phyloP scores from a whole-genome alignment of 805 yeast species.

The Lipomyces spencermartinsiae region DNA sequence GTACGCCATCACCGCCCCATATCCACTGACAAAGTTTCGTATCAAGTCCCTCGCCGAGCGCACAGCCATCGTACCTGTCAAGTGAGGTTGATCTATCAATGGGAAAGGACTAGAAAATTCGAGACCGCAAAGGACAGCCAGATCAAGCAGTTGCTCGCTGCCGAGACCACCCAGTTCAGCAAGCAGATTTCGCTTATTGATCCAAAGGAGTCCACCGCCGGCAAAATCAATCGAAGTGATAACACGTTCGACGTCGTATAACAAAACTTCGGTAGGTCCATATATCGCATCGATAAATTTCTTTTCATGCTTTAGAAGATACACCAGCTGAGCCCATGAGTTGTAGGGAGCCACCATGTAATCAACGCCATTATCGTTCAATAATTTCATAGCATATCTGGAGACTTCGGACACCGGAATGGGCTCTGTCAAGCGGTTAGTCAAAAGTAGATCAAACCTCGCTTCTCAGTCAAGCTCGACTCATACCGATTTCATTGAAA shows the following conservation, averaged over 20 bases:
- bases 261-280: constrained; percentile 81
- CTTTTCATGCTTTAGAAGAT: constrained; percentile 57
- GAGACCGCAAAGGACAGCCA: constrained; percentile 80
- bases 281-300: constrained; percentile 73
- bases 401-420: constrained; percentile 26
- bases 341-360: constrained; percentile 82
- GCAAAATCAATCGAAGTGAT: constrained; percentile 74
- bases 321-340: constrained; percentile 80
- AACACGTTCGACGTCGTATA: constrained; percentile 71
- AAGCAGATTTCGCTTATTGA: constrained; percentile 64
- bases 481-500: constrained; percentile 42
- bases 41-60: constrained; percentile 43
- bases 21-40: constrained; percentile 43
- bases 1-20: constrained; percentile 42
- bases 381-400: constrained; percentile 54
- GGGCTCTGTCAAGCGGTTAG: constrained; percentile 17
- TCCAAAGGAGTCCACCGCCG: constrained; percentile 67
- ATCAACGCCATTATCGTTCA: constrained; percentile 62
- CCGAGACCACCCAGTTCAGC: constrained; percentile 61
- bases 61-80: constrained; percentile 28
- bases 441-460: neutral
- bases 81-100: constrained; percentile 44
- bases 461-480: neutral
- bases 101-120: constrained; percentile 74
- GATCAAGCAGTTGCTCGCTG: constrained; percentile 75